These are phyloP conservation scores for Amphicarpaea edgeworthii DNA, from an alignment of 306 rosid genomes.

Conservation along the genomic window DNA sequence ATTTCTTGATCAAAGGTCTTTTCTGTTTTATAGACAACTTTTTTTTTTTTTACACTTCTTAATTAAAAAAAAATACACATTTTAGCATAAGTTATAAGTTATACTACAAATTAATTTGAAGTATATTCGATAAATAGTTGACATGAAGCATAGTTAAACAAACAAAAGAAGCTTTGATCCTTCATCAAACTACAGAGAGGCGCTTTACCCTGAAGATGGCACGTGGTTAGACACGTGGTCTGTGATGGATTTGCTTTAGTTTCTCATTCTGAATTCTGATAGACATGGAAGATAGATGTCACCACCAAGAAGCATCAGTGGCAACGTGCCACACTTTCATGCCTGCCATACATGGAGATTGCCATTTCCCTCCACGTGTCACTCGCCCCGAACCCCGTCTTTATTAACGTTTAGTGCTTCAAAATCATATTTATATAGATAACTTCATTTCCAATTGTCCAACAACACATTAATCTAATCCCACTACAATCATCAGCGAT, in stretches of 20 bases:
- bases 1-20: too few species aligned
- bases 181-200: too few species aligned
- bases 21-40: too few species aligned
- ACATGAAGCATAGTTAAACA: too few species aligned
- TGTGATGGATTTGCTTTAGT: too few species aligned
- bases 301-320: neutral
- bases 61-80: too few species aligned
- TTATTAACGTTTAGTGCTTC: neutral
- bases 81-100: too few species aligned
- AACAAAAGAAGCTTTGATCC: too few species aligned
- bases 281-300: conserved; percentile 26
- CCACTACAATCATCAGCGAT: conserved; percentile 46
- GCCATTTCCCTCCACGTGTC: conserved; percentile 38
- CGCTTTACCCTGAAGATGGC: neutral
- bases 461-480: too few species aligned
- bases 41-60: too few species aligned
- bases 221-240: neutral
- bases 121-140: too few species aligned
- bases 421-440: conserved; percentile 2
- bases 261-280: neutral
- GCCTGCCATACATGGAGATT: neutral
- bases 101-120: too few species aligned
- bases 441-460: neutral
- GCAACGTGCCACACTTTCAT: conserved; percentile 39
- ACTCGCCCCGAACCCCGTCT: neutral